Base-by-base conservation (phyloP, 129 eudicot species). In the Escallonia herrerae region DNA sequence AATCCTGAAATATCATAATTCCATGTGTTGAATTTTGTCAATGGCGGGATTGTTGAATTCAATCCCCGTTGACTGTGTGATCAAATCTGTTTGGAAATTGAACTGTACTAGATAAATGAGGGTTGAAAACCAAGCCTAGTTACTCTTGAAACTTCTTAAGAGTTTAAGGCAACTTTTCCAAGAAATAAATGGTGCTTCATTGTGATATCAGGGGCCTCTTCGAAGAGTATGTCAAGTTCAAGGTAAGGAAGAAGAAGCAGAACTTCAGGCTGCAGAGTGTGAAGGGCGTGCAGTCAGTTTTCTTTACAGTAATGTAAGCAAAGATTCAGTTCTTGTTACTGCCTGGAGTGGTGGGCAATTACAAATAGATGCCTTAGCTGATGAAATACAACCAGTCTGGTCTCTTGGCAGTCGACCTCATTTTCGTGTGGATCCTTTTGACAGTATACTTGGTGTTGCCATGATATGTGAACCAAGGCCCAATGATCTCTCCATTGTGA, bases 381-480 rank as follows among this genome's bases (percentile, higher is more conserved):
- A 93, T 76, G 98, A 93, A 76, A 83, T 89, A 47, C 98, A 88
- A 64, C 98, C 98, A 0, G 81, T 93, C 48, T 93, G 96, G 98
- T 67, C 54, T 11, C 59, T 62, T 59, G 87, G 85, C 62, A 83
- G 78, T 57, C 91, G 80, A 33, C 96, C 96, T 60, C 96, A 90
- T 57, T 64, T 93, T 42, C 73, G 82, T 73, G 85, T 86, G 52
- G 87, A 83, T 80, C 72, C 87, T 42, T 74, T 76, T 62, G 79
- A 86, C 65, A 81, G 65, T 65, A 82, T 86, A 58, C 48, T 68
- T 72, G 95, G 98, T 52, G 79, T 79, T 69, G 96, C 98, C 58
- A 93, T 93, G 98, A 93, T 93, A 45, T 93, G 98, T 33, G 98
- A 93, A 74, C 73, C 91, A 12, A 42, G 73, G 33, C 49, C 80